Base-by-base conservation (phyloP, 192 early-diverging fungal species). In the Entomortierella parvispora region DNA sequence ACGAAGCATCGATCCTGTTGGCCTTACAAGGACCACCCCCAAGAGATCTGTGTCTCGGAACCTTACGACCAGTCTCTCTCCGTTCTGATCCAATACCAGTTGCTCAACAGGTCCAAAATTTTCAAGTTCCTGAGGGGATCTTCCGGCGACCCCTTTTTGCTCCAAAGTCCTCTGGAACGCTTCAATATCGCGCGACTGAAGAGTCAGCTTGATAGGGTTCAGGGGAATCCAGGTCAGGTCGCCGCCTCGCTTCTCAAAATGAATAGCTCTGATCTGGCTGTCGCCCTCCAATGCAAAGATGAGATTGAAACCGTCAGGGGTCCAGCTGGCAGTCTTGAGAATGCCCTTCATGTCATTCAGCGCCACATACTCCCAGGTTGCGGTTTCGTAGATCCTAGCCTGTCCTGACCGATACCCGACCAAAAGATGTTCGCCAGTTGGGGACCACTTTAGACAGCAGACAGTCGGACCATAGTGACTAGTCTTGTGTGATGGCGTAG, bases 291-390 rank as follows among this genome's bases (percentile, higher is more conserved):
- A 69, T 6, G 86, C 74, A 62, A 81, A 91, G 23, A 88, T 83
- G 28, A 90, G 42, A 29, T 82, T 88, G 49, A 64, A 53, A 40
- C 85, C 82, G 44, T 90, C 89, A n/a, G 85, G 87, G 12, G 85
- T 81, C 90, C 90, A 91, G 47, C 80, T 82, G 10, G 85, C 86
- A 48, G 83, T 78, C 77, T 88, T 65, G 22, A 77, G 26, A 4
- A 60, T 45, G 11, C 74, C 74, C 26, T 57, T 54, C 29, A 77
- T 15, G 18, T 68, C 74, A n/a, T 49, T 68, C n/a, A 77, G 57
- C 9, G 68, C 60, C 25, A 68, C 61, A 50, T 67, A 57, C 4
- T 68, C 61, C 66, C 74, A 68, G 4, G 65, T 77, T 18, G 74
- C 52, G 2, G 61, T 28, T 22, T 55, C 52, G 34, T 68, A 77